A percentile compares a stretch with the other conserved stretches of the same genome.
Evolutionary conservation across 495 filamentous ascomycete species (phyloP).

Genomic region (Penicillium dipodomyicola): DNA sequence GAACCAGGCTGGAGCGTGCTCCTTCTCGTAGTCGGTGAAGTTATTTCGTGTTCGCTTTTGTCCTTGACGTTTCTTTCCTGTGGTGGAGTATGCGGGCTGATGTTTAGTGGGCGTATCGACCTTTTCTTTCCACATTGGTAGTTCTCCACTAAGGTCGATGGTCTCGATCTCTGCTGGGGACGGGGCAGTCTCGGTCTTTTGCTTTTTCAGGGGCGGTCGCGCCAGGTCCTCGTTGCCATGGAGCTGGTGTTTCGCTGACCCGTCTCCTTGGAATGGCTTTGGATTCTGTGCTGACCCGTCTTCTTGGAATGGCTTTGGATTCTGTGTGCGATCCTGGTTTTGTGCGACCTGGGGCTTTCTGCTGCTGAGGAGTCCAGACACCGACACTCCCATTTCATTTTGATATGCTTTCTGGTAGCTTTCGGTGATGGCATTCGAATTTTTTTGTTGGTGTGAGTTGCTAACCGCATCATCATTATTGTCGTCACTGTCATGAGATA

Average conservation of each 20-base stretch:
- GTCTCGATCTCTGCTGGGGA: neutral
- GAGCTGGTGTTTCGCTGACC: neutral
- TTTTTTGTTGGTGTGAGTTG: neutral
- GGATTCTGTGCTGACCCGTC: neutral
- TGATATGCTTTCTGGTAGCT: neutral
- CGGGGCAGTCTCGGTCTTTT: neutral
- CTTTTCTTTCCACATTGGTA: neutral
- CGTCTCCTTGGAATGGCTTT: neutral
- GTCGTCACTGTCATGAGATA: neutral
- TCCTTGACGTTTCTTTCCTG: neutral
- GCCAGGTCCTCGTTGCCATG: no score
- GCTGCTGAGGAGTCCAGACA: neutral
- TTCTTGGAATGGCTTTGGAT: neutral
- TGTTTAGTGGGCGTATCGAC: neutral
- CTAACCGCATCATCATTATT: neutral
- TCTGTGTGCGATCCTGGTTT: neutral
- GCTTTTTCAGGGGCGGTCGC: neutral
- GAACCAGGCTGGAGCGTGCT: slow-evolving; percentile 9
- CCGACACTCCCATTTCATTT: neutral
- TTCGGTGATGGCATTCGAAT: neutral
- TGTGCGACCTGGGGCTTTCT: neutral
- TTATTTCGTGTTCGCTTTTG: slow-evolving; percentile 4
- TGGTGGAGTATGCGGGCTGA: no score
- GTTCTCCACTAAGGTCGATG: neutral
- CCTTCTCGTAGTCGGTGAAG: slow-evolving; percentile 5